phyloP scores from a whole-genome alignment of 345 rosid species.

The Sonneratia alba region DNA sequence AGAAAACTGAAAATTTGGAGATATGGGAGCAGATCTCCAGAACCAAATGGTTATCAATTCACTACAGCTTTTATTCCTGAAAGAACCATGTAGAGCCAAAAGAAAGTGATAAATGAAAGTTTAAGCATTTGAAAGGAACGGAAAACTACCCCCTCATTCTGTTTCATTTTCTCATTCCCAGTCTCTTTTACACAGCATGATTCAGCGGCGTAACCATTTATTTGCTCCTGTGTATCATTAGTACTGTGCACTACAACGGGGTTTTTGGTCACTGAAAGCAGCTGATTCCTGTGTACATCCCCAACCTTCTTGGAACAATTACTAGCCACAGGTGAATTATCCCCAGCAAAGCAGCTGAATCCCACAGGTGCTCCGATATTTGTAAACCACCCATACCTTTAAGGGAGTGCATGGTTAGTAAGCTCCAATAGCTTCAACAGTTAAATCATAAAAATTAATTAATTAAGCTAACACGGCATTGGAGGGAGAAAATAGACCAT shows the following conservation, averaged over 20 bases:
- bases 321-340: constrained; percentile 24
- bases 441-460: neutral
- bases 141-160: constrained; percentile 31
- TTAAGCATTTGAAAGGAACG: constrained; percentile 1
- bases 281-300: constrained; percentile 20
- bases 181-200: constrained; percentile 23
- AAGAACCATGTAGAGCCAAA: neutral
- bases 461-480: neutral
- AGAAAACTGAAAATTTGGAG: neutral
- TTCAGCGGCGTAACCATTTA: constrained; percentile 9
- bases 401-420: constrained; percentile 14
- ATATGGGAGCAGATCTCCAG: neutral
- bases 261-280: constrained; percentile 23
- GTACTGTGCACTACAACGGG: constrained; percentile 12
- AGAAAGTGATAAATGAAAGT: neutral
- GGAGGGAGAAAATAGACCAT: constrained; percentile 42
- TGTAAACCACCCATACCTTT: constrained; percentile 97
- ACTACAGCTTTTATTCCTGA: neutral
- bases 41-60: neutral
- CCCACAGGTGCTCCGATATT: neutral
- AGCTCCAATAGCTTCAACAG: neutral
- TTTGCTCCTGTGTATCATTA: constrained; percentile 13
- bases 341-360: constrained; percentile 9
- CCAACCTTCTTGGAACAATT: constrained; percentile 26
- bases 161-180: constrained; percentile 18